Evolutionary conservation across 371 early-diverging fungal species (phyloP), one percentile per base, ranked within the genome.

Genomic region (Smittium culicis): DNA sequence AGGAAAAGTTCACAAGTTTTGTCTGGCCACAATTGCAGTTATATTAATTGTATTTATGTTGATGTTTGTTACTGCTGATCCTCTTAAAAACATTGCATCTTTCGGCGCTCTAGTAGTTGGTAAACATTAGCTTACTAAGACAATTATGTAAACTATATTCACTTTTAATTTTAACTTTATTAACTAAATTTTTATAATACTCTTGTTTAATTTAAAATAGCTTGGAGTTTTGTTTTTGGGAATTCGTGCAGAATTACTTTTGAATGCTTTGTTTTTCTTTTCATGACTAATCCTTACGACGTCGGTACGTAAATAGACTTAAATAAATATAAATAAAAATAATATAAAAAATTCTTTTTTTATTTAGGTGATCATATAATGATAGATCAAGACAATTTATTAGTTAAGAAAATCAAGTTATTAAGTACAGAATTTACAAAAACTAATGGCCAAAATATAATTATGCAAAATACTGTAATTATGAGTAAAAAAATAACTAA

Each of bases 321-420:
- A 84, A 90, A 61, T 11, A 45, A 45, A 45, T 11, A 45, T 45
- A 5, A 5, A 45, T 11, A 5, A 45, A 45, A 45, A 45, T 45
- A 45, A 45, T 20, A 5, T 20, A 45, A 45, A 45, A 11, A 20
- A 20, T 20, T 45, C 20, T 45, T 20, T 45, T 45, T 5, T 45
- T 45, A 11, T 45, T 11, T 45, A 45, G 92, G 91, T 60, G 92
- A 91, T 70, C 68, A 81, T 56, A 86, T 91, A 17, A 69, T 78
- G 25, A 82, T 94, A 45, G 91, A 87, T 64, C 78, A 79, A 5
- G 77, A 78, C 24, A 84, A 73, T 57, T 79, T 86, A 74, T 79
- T 79, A 20, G 94, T 94, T 2, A 77, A 80, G 27, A 88, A 91
- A 61, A 81, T 93, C 62, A 85, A 86, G 30, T 75, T 89, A 58